Evolutionary conservation across 2,329 filamentous ascomycete genomes (phyloP), one percentile per base, ranked within the genome.

Genomic region (Fusarium sp.): DNA sequence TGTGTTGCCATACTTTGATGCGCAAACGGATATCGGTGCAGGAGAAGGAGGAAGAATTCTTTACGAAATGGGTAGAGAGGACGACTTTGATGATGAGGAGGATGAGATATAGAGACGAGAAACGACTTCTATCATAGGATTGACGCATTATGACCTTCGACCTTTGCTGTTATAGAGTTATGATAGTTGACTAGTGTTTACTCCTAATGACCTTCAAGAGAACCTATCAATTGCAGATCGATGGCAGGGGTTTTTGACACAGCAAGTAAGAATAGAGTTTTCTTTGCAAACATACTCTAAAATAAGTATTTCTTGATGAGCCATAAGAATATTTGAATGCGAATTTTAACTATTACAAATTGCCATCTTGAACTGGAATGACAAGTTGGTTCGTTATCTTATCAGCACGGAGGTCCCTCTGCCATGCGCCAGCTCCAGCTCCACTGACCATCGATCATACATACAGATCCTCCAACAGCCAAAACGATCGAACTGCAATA

Each of bases 41-140:
- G 95, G 95, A 0, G 94, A 97, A 77, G 95, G 96, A 9, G 96
- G 96, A 0, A 88, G 95, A 68, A 99, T 99, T 73, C 79, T 99
- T 78, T 99, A 99, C 80, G 95, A 98, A 76, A 97, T 98, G 93
- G 95, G 95, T 4, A 89, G 91, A 70, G 96, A 98, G 83, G 96
- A 99, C 82, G 94, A 98, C 80, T 98, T 98, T 83, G 95, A 97
- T 76, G 95, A 97, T 66, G 94, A 97, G 78, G 94, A 98, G 78
- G 95, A 98, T 83, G 95, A 98, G 83, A 94, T 95, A 73, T 95
- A 83, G 69, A 60, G 7, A 23, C 8, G 5, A 27, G 19, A 35
- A 25, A 49, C 18, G 41, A n/a, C 7, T 10, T 35, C 10, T 31
- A 7, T 4, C 16, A 29, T 11, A 44, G 31, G 64, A 64, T 35